Percentiles rank a stretch among this genome's conserved stretches.
These are phyloP conservation scores for Eucalyptus regnans DNA, from an alignment of 345 rosid species.

Conservation along the genomic window DNA sequence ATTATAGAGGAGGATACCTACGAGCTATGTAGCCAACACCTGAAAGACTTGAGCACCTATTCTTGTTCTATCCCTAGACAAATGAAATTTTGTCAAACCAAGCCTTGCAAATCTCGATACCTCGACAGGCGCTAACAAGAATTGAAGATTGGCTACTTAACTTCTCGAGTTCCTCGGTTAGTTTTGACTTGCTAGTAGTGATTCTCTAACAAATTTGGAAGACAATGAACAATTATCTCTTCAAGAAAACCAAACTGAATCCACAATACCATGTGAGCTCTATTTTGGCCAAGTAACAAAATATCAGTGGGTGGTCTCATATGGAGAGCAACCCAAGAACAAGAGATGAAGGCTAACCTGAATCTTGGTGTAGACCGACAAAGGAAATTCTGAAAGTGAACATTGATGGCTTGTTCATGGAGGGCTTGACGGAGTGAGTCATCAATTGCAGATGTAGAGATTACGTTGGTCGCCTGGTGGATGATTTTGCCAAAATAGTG, in stretches of 20 bases:
- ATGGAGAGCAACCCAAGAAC: not conserved
- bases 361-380: not conserved
- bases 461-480: rapidly evolving
- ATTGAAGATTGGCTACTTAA: not conserved
- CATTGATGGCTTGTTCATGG: not conserved
- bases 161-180: not conserved
- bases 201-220: not conserved
- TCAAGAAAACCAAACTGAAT: too few relatives aligned
- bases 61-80: not conserved
- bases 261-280: not conserved
- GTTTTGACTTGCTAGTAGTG: not conserved
- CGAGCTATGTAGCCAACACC: not conserved
- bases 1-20: not conserved
- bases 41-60: not conserved
- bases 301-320: not conserved
- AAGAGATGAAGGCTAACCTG: not conserved
- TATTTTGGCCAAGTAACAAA: not conserved
- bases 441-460: not conserved
- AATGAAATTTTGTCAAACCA: not conserved
- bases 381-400: too few relatives aligned
- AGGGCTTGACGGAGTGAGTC: not conserved
- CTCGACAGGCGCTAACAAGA: not conserved
- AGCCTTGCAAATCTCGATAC: not conserved
- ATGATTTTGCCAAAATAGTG: not conserved
- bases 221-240: not conserved